These are phyloP conservation scores for Areca catechu DNA, from an alignment of 176 grass and related monocot species.

Conservation along the genomic window DNA sequence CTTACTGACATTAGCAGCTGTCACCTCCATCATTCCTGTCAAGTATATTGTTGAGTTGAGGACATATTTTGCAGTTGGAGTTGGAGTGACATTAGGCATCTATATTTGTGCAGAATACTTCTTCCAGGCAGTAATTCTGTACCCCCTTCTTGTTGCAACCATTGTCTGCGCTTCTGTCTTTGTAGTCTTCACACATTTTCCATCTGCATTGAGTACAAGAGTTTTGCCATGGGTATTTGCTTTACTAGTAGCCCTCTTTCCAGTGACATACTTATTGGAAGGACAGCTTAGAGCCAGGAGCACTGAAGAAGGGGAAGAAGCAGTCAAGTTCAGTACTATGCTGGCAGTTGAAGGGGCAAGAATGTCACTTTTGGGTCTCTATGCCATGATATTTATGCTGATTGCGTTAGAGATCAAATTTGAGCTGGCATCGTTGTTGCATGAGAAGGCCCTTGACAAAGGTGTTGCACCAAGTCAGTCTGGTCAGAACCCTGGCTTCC, in stretches of 20 bases:
- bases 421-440: constrained; percentile 71
- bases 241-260: constrained; percentile 72
- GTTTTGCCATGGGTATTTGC: constrained; percentile 96
- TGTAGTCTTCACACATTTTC: constrained; percentile 80
- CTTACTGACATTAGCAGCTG: constrained; percentile 73
- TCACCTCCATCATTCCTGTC: constrained; percentile 83
- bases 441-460: constrained; percentile 54
- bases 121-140: constrained; percentile 77
- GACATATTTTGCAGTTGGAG: constrained; percentile 61
- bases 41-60: constrained; percentile 90
- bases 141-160: constrained; percentile 85
- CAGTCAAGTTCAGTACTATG: constrained; percentile 70
- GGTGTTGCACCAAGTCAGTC: constrained; percentile 34
- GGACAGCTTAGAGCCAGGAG: constrained; percentile 71
- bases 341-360: constrained; percentile 90
- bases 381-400: constrained; percentile 98
- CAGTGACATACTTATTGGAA: constrained; percentile 89
- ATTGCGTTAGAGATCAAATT: constrained; percentile 92
- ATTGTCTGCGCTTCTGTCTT: constrained; percentile 70
- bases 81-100: constrained; percentile 80
- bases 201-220: constrained; percentile 86
- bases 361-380: constrained; percentile 91
- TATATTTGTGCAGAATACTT: constrained; percentile 94
- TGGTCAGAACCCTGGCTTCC: constrained; percentile 41
- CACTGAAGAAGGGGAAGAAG: constrained; percentile 66